Evolutionary conservation across 495 filamentous ascomycete species (phyloP).

Genomic region (Opeltia flavorubescens): DNA sequence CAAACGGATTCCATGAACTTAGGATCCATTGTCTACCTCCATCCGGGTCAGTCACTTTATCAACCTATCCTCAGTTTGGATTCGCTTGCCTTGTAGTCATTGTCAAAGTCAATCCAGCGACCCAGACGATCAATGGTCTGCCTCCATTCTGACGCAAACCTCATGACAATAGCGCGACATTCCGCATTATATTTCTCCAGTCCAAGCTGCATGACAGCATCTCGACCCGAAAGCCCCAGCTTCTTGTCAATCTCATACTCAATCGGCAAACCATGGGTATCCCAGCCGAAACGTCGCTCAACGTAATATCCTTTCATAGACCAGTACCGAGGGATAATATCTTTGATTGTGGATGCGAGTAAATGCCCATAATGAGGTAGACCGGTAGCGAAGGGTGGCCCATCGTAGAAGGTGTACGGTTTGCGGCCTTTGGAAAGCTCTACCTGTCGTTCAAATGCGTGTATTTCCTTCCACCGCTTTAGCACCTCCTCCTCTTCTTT

Average conservation of each 20-base stretch:
- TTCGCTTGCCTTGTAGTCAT: constrained; percentile 73
- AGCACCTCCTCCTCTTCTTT: constrained; percentile 76
- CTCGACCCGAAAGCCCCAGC: constrained; percentile 73
- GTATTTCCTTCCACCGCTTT: constrained; percentile 72
- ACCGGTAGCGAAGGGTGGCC: constrained; percentile 44
- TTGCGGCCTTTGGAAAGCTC: constrained; percentile 57
- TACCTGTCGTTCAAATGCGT: constrained; percentile 69
- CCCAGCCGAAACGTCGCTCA: constrained; percentile 58
- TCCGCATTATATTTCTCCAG: constrained; percentile 87
- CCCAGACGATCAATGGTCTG: constrained; percentile 79
- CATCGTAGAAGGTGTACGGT: constrained; percentile 75
- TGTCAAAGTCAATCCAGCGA: constrained; percentile 97
- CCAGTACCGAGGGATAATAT: constrained; percentile 95
- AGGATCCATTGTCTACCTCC: constrained; percentile 66
- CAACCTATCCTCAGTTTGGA: constrained; percentile 1
- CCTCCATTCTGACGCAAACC: constrained; percentile 80
- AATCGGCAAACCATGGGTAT: constrained; percentile 91
- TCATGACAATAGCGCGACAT: constrained; percentile 90
- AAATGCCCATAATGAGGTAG: constrained; percentile 94
- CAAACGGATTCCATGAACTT: constrained; percentile 94
- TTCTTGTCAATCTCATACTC: constrained; percentile 99
- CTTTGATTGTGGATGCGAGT: constrained; percentile 92
- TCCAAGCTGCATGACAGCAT: constrained; percentile 76
- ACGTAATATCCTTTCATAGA: constrained; percentile 93
- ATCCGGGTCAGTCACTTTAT: constrained; percentile 6